Percentiles rank a stretch among this genome's conserved stretches.
Conservation (phyloP, 208 protist species). For the Trypanosoma avium region DNA sequence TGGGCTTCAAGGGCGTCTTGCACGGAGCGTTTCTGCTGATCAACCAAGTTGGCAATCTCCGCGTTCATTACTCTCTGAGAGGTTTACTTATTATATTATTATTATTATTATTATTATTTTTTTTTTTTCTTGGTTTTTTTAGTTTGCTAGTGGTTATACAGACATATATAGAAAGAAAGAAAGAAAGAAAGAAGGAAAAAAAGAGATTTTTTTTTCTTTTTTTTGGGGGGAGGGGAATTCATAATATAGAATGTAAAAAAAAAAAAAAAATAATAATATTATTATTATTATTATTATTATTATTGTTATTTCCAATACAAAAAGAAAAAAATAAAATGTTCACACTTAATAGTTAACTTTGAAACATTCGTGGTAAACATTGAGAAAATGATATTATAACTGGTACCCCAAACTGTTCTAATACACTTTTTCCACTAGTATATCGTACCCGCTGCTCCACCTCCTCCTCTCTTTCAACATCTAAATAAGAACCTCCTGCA, state of each 20-base stretch:
- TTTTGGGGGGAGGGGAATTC: not conserved
- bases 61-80: slow-evolving; percentile 20
- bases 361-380: slow-evolving; percentile 41
- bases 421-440: slow-evolving; percentile 43
- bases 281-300: not conserved
- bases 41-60: slow-evolving; percentile 35
- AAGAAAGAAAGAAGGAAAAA: no score
- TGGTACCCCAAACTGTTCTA: slow-evolving; percentile 29
- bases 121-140: no score
- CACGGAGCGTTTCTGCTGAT: slow-evolving; percentile 66
- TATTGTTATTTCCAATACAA: slow-evolving; percentile 1
- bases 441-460: slow-evolving; percentile 45
- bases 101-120: not conserved
- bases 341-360: not conserved
- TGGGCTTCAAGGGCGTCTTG: slow-evolving; percentile 56
- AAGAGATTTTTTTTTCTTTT: no score
- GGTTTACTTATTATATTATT: not conserved
- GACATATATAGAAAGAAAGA: not conserved
- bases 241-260: not conserved
- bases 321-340: not conserved
- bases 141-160: no score
- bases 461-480: not conserved
- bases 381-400: slow-evolving; percentile 52
- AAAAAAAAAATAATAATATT: not conserved
- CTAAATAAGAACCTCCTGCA: no score